These are phyloP conservation scores for Pichia deserticola DNA, from an alignment of 805 yeast species.

Conservation along the genomic window DNA sequence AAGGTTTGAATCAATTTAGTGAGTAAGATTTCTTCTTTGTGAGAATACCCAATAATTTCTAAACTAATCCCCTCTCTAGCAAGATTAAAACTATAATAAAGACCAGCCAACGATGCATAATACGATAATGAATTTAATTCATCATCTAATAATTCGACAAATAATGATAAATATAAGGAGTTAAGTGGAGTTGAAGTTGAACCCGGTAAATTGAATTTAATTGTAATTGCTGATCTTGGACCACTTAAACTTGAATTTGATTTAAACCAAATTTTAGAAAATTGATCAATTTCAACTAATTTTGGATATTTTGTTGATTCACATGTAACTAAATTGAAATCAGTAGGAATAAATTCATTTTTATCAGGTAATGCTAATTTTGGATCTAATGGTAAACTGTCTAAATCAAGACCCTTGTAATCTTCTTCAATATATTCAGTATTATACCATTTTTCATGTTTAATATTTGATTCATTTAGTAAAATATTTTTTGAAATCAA, in stretches of 20 bases:
- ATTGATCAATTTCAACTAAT: conserved; percentile 45
- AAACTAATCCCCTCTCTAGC: conserved; percentile 67
- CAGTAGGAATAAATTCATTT: conserved; percentile 78
- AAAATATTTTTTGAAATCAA: conserved; percentile 44
- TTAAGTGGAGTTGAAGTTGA: conserved; percentile 52
- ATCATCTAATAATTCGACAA: conserved; percentile 68
- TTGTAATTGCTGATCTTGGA: conserved; percentile 72
- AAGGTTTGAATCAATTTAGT: conserved; percentile 53
- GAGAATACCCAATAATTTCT: conserved; percentile 72
- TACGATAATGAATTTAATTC: conserved; percentile 69
- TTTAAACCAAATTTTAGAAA: conserved; percentile 73
- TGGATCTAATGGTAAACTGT: conserved; percentile 33
- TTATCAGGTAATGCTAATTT: conserved; percentile 45
- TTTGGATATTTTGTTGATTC: conserved; percentile 45
- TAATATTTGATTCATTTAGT: conserved; percentile 23
- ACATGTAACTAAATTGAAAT: conserved; percentile 53
- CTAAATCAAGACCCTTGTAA: conserved; percentile 30
- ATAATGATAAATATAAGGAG: conserved; percentile 51
- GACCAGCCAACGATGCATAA: conserved; percentile 78
- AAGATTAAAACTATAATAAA: conserved; percentile 47
- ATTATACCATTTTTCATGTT: conserved; percentile 82
- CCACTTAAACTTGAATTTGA: conserved; percentile 83
- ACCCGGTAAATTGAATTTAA: conserved; percentile 59
- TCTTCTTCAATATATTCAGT: conserved; percentile 59
- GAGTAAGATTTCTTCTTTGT: conserved; percentile 62